These are phyloP conservation scores for Colletotrichum godetiae DNA, from an alignment of 2,329 filamentous ascomycete species.

Conservation along the genomic window DNA sequence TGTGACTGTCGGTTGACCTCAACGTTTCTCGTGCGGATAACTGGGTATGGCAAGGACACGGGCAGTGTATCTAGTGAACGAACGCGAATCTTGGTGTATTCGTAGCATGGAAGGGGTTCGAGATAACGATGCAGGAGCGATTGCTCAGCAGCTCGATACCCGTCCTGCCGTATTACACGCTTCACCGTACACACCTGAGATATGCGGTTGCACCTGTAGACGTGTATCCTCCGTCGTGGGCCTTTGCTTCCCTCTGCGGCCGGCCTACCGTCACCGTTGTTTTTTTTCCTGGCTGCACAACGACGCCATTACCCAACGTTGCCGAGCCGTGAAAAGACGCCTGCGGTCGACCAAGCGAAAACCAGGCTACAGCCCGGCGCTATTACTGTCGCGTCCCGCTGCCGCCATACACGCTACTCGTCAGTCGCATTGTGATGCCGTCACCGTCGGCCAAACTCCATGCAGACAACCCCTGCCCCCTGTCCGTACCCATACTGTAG, in stretches of 20 bases:
- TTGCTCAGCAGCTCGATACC: neutral
- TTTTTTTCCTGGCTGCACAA: neutral
- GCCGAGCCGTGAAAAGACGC: constrained; percentile 14
- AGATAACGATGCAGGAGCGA: neutral
- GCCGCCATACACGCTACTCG: constrained; percentile 22
- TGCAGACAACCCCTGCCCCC: neutral
- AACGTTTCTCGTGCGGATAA: neutral
- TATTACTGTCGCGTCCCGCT: constrained; percentile 14
- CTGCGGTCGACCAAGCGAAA: neutral
- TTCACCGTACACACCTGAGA: neutral
- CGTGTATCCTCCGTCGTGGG: too few relatives aligned
- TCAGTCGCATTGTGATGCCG: constrained; percentile 25
- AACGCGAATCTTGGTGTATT: neutral
- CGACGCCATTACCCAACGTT: constrained; percentile 25
- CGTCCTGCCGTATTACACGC: neutral
- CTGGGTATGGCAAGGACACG: neutral
- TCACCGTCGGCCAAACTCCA: constrained; percentile 18
- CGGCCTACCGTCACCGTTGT: neutral
- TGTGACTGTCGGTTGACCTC: neutral
- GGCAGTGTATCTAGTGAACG: neutral
- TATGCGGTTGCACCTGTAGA: neutral
- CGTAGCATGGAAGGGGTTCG: too few relatives aligned
- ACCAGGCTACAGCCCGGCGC: constrained; percentile 4
- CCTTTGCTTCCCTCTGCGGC: neutral
- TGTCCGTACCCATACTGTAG: neutral